phyloP scores from a whole-genome alignment of 176 grass and related monocot species.

The Raddia distichophylla region DNA sequence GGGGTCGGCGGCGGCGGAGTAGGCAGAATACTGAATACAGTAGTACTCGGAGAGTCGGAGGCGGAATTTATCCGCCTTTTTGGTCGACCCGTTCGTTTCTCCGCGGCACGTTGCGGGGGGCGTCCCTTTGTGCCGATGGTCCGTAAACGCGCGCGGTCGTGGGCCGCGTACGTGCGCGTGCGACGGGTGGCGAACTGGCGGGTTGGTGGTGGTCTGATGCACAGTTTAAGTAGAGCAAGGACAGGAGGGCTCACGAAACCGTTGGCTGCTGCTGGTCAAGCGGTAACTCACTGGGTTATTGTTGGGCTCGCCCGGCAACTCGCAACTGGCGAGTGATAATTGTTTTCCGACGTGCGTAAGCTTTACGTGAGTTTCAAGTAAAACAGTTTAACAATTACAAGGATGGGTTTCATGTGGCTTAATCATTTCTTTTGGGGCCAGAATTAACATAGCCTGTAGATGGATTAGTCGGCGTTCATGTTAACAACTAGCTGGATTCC shows the following conservation, averaged over 20 bases:
- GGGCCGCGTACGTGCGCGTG: constrained; percentile 22
- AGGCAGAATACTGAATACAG: not conserved
- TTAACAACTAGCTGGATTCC: not conserved
- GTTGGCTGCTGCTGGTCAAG: no score
- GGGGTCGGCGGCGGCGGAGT: not conserved
- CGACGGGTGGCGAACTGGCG: not conserved
- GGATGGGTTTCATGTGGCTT: no score
- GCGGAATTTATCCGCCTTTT: constrained; percentile 22
- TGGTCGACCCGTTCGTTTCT: not conserved
- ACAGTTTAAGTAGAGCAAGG: not conserved
- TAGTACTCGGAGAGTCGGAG: not conserved
- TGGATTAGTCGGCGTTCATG: not conserved
- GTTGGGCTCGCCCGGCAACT: not conserved
- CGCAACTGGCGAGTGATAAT: not conserved
- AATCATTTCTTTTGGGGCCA: not conserved
- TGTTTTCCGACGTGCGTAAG: not conserved
- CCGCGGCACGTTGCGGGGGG: not conserved
- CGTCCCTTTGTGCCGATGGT: not conserved
- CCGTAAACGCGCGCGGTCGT: constrained; percentile 13
- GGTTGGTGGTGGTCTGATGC: not conserved
- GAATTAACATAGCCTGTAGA: not conserved
- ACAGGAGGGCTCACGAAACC: not conserved
- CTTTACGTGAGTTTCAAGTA: no score
- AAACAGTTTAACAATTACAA: no score
- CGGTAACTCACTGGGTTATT: not conserved